These are phyloP conservation scores for Kodamaea sagamina DNA, from an alignment of 805 yeast genomes.

Conservation along the genomic window DNA sequence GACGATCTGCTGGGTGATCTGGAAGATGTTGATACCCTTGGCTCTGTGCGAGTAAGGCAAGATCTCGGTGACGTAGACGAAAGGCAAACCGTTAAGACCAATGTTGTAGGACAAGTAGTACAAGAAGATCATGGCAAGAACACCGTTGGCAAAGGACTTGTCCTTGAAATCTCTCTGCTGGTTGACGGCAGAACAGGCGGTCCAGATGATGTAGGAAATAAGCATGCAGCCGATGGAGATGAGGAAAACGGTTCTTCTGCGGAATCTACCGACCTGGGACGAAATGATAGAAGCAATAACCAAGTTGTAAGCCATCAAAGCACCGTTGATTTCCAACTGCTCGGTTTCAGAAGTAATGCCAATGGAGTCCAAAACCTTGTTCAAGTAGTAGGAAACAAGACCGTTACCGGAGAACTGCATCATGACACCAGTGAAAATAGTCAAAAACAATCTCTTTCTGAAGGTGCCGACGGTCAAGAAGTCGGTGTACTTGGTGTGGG, in stretches of 20 bases:
- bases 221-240: conserved; percentile 39
- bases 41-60: conserved; percentile 42
- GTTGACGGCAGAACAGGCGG: conserved; percentile 46
- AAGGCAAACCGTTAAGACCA: conserved; percentile 49
- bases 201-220: conserved; percentile 43
- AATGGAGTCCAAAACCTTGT: conserved; percentile 51
- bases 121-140: conserved; percentile 52
- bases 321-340: conserved; percentile 54
- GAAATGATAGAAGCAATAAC: conserved; percentile 28
- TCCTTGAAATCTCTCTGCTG: conserved; percentile 43
- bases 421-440: conserved; percentile 33
- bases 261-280: conserved; percentile 23
- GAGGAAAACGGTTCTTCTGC: conserved; percentile 40
- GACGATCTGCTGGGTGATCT: conserved; percentile 21
- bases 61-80: conserved; percentile 47
- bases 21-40: conserved; percentile 40
- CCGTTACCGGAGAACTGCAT: conserved; percentile 56
- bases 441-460: conserved; percentile 43
- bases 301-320: conserved; percentile 50
- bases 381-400: conserved; percentile 52
- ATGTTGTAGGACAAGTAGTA: conserved; percentile 45
- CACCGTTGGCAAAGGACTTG: conserved; percentile 46
- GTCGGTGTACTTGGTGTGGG: conserved; percentile 38
- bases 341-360: conserved; percentile 50
- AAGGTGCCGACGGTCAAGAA: conserved; percentile 40